Evolutionary conservation across 148 eudicot species (phyloP).

Genomic region (Persicaria maculosa): DNA sequence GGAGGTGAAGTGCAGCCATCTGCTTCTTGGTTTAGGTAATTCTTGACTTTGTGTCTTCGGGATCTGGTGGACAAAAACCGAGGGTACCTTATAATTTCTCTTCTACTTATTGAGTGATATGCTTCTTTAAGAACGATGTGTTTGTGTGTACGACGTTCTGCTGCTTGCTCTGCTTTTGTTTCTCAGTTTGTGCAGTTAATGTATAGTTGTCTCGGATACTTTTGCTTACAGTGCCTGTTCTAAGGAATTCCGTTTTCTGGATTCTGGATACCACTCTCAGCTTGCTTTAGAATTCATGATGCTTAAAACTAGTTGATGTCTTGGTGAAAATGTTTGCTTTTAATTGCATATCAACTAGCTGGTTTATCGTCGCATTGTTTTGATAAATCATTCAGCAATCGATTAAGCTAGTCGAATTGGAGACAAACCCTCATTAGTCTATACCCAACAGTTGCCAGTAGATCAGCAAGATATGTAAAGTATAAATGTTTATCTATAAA

Average conservation of each 20-base stretch:
- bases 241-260: not conserved
- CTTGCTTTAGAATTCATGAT: not conserved
- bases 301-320: not conserved
- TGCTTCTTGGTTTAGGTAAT: not conserved
- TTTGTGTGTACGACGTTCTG: not conserved
- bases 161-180: not conserved
- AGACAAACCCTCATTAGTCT: no score
- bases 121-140: not conserved
- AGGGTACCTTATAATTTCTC: slow-evolving; percentile 5
- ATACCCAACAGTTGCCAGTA: no score
- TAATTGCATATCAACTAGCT: not conserved
- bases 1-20: slow-evolving; percentile 29
- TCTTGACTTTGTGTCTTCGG: not conserved
- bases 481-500: no score
- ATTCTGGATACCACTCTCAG: not conserved
- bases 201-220: not conserved
- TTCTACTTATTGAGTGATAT: not conserved
- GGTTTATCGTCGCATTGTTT: not conserved
- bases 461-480: no score
- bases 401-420: no score
- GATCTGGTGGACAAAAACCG: not conserved
- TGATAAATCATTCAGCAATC: no score
- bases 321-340: not conserved
- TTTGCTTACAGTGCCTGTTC: slow-evolving; percentile 8
- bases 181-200: slow-evolving; percentile 3